These are phyloP conservation scores for Sporopachydermia lactativora DNA, from an alignment of 805 yeast genomes.

Conservation along the genomic window DNA sequence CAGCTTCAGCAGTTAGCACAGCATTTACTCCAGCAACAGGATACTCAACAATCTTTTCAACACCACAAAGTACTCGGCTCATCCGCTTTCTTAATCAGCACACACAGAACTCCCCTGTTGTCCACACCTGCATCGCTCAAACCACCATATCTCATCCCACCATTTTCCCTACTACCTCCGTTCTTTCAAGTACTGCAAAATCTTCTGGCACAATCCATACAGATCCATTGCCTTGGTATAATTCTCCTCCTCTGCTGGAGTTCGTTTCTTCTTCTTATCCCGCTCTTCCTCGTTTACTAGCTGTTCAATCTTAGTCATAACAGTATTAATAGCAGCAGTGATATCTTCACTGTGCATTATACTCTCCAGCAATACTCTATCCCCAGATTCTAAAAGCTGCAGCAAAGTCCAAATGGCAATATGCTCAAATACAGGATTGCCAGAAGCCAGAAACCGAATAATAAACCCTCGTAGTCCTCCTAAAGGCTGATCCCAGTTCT, in stretches of 20 bases:
- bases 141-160: no score
- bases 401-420: constrained; percentile 95
- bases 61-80: no score
- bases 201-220: constrained; percentile 1
- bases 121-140: no score
- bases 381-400: constrained; percentile 82
- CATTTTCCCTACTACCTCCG: neutral
- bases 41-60: no score
- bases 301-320: constrained; percentile 1
- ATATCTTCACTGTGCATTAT: neutral
- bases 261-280: neutral
- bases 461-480: constrained; percentile 83
- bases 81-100: no score
- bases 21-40: no score
- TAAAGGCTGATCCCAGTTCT: constrained; percentile 64
- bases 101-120: no score
- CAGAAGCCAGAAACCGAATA: constrained; percentile 62
- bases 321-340: constrained; percentile 5
- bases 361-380: constrained; percentile 17
- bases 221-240: neutral
- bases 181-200: neutral
- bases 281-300: neutral
- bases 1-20: no score
- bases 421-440: constrained; percentile 91
- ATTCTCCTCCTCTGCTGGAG: neutral